phyloP scores from a whole-genome alignment of 805 yeast species.

The Saturnispora ahearnii region DNA sequence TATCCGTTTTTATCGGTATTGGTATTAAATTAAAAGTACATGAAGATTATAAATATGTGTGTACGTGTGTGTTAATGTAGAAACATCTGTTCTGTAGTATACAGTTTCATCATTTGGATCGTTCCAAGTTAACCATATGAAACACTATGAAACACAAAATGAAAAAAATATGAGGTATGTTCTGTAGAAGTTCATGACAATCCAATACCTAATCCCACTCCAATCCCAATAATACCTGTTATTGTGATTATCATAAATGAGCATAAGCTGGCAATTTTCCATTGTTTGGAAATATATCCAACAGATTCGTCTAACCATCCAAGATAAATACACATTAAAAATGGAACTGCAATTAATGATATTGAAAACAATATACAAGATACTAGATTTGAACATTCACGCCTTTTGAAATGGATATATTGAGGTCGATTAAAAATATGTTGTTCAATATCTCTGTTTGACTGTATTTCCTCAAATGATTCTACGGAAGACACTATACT shows the following conservation, averaged over 20 bases:
- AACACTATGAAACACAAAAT: no score
- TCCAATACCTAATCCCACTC: constrained; percentile 24
- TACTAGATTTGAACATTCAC: neutral
- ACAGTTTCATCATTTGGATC: no score
- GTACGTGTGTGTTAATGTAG: no score
- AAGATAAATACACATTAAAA: constrained; percentile 2
- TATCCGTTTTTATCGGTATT: no score
- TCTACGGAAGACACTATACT: neutral
- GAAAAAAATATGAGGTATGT: neutral
- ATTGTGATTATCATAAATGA: constrained; percentile 15
- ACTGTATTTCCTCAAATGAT: neutral
- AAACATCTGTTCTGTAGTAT: no score
- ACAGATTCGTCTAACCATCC: constrained; percentile 5
- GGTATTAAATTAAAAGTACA: no score
- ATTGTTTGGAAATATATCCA: constrained; percentile 2
- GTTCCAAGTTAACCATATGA: no score
- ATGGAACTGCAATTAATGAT: constrained; percentile 3
- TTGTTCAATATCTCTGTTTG: neutral
- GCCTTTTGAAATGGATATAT: neutral
- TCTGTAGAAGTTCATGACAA: constrained; percentile 5
- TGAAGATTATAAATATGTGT: no score
- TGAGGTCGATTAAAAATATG: constrained; percentile 1
- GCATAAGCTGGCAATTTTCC: constrained; percentile 19
- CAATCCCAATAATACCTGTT: constrained; percentile 18
- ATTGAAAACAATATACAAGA: neutral